A percentile compares a stretch with the other conserved stretches of the same genome.
These are phyloP conservation scores for Salinomyces thailandicus DNA, from an alignment of 2,329 filamentous ascomycete genomes.

Conservation along the genomic window DNA sequence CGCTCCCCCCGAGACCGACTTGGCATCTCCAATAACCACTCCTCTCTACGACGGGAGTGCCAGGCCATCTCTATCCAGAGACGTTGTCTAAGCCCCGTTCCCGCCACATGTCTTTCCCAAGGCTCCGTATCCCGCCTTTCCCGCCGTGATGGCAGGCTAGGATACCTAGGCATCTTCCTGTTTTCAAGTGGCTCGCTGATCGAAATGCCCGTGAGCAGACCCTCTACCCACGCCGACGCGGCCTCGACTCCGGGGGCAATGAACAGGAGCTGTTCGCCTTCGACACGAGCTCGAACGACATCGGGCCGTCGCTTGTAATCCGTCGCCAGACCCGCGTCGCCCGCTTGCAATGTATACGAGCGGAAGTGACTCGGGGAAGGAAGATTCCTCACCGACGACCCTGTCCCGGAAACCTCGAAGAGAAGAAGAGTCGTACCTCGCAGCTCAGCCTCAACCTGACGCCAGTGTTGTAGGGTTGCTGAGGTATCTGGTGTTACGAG, in stretches of 20 bases:
- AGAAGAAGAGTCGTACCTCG: slow-evolving; percentile 1
- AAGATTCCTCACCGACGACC: no score
- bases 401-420: no score
- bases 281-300: slow-evolving; percentile 6
- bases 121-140: no score
- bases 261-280: slow-evolving; percentile 6
- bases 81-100: no score
- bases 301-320: slow-evolving; percentile 4
- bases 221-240: slow-evolving; percentile 4
- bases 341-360: slow-evolving; percentile 4
- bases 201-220: slow-evolving; percentile 5
- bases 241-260: slow-evolving; percentile 1
- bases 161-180: background rate
- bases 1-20: no score
- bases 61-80: no score
- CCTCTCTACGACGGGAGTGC: no score
- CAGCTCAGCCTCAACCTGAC: slow-evolving; percentile 1
- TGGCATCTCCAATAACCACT: no score
- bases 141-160: background rate
- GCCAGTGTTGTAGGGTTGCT: background rate
- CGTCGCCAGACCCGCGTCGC: slow-evolving; percentile 5
- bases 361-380: background rate
- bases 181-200: slow-evolving; percentile 5
- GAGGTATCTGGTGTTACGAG: background rate
- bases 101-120: no score